phyloP scores from a whole-genome alignment of 2,329 filamentous ascomycete genomes.

The Colletotrichum plurivorum region DNA sequence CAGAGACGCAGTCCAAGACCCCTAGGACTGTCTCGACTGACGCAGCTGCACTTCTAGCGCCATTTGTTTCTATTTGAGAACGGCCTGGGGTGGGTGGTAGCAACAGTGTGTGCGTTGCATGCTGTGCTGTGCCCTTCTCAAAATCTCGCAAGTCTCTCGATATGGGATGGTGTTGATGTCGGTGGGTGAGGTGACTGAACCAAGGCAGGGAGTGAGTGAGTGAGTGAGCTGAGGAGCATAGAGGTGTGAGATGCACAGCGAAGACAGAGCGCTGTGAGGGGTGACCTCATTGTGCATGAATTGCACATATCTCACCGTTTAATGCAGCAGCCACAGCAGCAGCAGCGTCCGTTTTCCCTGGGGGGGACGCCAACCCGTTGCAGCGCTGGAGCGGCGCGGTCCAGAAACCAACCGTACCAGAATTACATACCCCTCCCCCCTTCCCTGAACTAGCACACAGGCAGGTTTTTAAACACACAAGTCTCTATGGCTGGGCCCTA shows the following conservation, averaged over 20 bases:
- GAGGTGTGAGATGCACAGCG: neutral
- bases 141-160: neutral
- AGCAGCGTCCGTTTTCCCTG: slow-evolving; percentile 17
- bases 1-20: too few relatives aligned
- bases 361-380: neutral
- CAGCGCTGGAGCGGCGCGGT: neutral
- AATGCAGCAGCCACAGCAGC: too few relatives aligned
- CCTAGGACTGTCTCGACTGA: neutral
- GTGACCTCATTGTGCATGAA: slow-evolving; percentile 36
- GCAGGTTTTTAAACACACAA: too few relatives aligned
- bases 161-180: slow-evolving; percentile 10
- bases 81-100: neutral
- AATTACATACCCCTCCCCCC: too few relatives aligned
- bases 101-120: neutral
- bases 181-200: slow-evolving; percentile 32
- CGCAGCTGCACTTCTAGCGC: slow-evolving; percentile 16
- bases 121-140: neutral
- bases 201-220: neutral
- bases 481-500: too few relatives aligned
- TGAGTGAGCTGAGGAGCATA: neutral
- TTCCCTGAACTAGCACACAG: too few relatives aligned
- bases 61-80: slow-evolving; percentile 16
- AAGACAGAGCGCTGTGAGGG: neutral
- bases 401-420: too few relatives aligned
- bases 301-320: slow-evolving; percentile 7